Percentiles rank a stretch among this genome's conserved stretches.
Conservation (phyloP, 108 stramenopile species). For the Phaeodactylum tricornutum region DNA sequence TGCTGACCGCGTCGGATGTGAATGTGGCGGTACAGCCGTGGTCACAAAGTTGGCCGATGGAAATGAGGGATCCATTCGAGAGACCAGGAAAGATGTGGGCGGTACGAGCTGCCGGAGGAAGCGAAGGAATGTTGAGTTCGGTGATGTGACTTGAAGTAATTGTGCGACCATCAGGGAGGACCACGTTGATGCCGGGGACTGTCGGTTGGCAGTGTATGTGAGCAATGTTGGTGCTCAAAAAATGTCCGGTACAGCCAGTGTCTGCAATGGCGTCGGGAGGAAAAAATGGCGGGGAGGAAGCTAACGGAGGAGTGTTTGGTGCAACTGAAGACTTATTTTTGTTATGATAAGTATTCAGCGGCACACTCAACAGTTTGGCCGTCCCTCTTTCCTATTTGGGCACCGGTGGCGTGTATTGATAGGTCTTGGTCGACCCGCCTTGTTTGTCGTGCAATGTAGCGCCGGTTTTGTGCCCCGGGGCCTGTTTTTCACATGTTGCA, state of each 20-base stretch:
- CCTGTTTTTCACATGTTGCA: neutral
- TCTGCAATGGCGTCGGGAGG: neutral
- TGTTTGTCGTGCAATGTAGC: too few relatives aligned
- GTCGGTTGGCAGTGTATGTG: neutral
- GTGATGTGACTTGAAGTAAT: constrained; percentile 3
- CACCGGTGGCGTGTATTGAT: too few relatives aligned
- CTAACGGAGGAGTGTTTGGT: neutral
- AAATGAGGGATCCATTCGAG: neutral
- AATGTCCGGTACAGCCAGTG: constrained; percentile 4
- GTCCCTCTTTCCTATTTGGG: too few relatives aligned
- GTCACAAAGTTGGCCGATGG: constrained; percentile 12
- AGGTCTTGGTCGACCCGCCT: too few relatives aligned
- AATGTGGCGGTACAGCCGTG: constrained; percentile 2
- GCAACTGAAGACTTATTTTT: too few relatives aligned
- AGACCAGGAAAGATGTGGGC: constrained; percentile 4
- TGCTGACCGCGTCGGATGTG: neutral
- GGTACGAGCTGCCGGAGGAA: constrained; percentile 1
- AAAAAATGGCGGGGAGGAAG: neutral
- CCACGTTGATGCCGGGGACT: neutral
- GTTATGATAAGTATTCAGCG: too few relatives aligned
- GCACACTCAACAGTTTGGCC: too few relatives aligned
- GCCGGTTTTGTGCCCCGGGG: neutral
- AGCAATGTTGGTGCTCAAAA: neutral
- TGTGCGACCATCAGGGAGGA: too few relatives aligned
- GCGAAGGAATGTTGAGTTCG: neutral